A percentile compares a stretch with the other conserved stretches of the same genome.
Evolutionary conservation across 208 protist genomes (phyloP).

Genomic region (Leishmania braziliensis): DNA sequence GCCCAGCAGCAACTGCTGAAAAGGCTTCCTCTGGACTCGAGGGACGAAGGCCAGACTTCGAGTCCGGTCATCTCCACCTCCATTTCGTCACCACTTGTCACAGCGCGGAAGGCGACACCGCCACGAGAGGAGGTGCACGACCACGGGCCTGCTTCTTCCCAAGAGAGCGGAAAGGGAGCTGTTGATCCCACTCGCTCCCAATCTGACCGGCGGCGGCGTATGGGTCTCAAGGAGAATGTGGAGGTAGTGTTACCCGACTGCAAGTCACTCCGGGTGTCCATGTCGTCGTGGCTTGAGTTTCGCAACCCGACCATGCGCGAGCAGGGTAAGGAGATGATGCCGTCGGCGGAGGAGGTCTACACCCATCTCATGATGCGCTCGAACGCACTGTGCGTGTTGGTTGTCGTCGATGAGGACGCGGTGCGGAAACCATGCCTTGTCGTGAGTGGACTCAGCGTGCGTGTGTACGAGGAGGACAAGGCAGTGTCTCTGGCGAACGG

Average conservation of each 20-base stretch:
- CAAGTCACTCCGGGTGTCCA: conserved; percentile 17
- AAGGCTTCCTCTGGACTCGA: neutral
- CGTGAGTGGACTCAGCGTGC: conserved; percentile 28
- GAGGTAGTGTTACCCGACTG: conserved; percentile 26
- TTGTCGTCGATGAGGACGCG: conserved; percentile 35
- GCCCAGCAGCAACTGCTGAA: neutral
- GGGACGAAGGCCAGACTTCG: neutral
- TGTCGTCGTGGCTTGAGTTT: conserved; percentile 18
- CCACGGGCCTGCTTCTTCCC: neutral
- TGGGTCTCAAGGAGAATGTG: conserved; percentile 29
- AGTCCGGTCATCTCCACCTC: neutral
- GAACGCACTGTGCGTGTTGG: conserved; percentile 20
- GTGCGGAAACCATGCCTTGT: conserved; percentile 25
- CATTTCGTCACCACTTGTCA: neutral
- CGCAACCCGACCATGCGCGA: conserved; percentile 37
- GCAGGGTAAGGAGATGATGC: conserved; percentile 28
- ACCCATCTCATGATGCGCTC: conserved; percentile 17
- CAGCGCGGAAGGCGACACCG: neutral
- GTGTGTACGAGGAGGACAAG: conserved; percentile 26
- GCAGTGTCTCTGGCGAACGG: conserved; percentile 8
- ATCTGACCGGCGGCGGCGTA: conserved; percentile 3
- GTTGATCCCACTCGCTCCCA: neutral
- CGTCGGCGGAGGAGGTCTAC: conserved; percentile 14
- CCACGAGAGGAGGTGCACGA: neutral
- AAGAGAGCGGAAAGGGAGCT: neutral